Evolutionary conservation across 2,329 filamentous ascomycete genomes (phyloP), one percentile per base, ranked within the genome.

Genomic region (Talaromyces islandicus): DNA sequence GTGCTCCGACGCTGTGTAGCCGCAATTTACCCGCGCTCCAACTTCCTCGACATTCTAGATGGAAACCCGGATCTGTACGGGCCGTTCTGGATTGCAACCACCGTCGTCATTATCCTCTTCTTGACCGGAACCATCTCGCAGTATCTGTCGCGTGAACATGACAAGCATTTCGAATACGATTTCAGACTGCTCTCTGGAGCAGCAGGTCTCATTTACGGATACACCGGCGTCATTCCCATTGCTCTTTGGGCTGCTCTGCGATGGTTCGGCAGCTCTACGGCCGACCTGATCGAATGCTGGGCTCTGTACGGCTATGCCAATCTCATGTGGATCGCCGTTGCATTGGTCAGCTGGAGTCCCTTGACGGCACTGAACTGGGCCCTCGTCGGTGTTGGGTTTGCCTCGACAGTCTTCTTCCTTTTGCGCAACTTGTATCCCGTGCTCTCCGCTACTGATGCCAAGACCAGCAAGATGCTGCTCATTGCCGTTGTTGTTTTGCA

Each of bases 11-110:
- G 94, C 66, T 97, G 94, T 77, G 88, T 87, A 75, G 89, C 92
- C 1, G 88, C 93, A n/a, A 80, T 97, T 43, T 96, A 89, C 76
- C 94, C 94, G 52, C 88, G 91, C 64, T 88, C 88, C 60, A 97
- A 96, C 80, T 99, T 99, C 78, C 87, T 99, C 64, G 94, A 99
- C 72, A 91, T 97, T 38, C 84, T 99, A 29, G 94, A 99, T 73
- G 94, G 94, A 21, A 97, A 97, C 74, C 91, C 94, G 1, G 94
- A 99, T 71, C 80, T 99, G 35, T 99, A 99, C 80, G 93, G 93
- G 0, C 94, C 94, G 1, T 92, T 97, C 72, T 99, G 94, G 94
- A 97, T 99, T 77, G 94, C 94, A 10, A 97, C 94, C 0, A 97
- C 94, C 0, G 94, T 99, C 10, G 88, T 99, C 12, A 84, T 99